Conservation (phyloP, 192 early-diverging fungal species). For the Borealophlyctis nickersoniae region DNA sequence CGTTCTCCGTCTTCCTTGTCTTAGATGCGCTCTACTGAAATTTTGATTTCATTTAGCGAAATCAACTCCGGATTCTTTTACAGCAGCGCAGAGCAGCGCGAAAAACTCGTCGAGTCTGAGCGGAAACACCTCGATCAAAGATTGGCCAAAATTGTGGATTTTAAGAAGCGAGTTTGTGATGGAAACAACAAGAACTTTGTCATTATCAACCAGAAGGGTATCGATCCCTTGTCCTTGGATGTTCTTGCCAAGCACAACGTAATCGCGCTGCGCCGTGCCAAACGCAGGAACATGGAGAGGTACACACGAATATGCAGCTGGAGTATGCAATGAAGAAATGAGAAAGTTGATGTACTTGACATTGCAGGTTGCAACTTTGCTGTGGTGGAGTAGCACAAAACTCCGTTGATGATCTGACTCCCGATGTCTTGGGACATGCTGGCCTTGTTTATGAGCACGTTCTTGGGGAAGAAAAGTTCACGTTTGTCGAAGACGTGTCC, state of each 20-base stretch:
- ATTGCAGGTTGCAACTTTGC: constrained; percentile 74
- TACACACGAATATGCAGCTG: no score
- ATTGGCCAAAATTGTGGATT: constrained; percentile 90
- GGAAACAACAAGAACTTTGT: constrained; percentile 87
- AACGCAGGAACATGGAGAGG: constrained; percentile 99
- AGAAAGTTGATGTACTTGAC: neutral
- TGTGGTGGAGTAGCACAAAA: constrained; percentile 96
- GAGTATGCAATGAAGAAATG: no score
- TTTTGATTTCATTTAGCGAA: constrained; percentile 55
- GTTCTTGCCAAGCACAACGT: constrained; percentile 94
- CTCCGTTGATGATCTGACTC: constrained; percentile 93
- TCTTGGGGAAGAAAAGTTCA: constrained; percentile 98
- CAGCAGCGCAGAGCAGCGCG: constrained; percentile 94
- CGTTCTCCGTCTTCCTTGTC: neutral
- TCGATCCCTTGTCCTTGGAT: constrained; percentile 96
- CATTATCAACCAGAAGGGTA: constrained; percentile 98
- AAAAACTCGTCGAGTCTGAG: constrained; percentile 97
- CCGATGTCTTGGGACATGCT: constrained; percentile 81
- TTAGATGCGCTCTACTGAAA: no score
- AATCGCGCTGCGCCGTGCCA: constrained; percentile 91
- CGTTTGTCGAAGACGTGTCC: constrained; percentile 94
- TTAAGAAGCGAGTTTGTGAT: constrained; percentile 94
- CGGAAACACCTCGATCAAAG: constrained; percentile 92
- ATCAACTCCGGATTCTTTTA: constrained; percentile 99
- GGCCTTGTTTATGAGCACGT: constrained; percentile 94